phyloP scores from a whole-genome alignment of 495 filamentous ascomycete species.

The Tuber indicum region DNA sequence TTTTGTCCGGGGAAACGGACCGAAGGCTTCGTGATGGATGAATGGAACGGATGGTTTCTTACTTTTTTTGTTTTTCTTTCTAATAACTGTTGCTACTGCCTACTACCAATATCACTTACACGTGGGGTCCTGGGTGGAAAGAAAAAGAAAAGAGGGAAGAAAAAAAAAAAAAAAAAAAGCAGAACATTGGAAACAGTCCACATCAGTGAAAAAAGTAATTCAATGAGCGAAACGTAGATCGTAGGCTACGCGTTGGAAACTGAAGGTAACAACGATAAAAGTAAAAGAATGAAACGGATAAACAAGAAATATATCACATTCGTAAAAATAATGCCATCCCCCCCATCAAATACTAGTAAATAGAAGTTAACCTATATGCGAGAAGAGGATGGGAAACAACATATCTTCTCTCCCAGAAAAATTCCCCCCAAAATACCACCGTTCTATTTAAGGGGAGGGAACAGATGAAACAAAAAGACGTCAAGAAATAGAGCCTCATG shows the following conservation, averaged over 20 bases:
- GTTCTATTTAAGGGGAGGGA: background rate
- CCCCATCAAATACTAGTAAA: background rate
- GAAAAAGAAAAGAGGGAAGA: background rate
- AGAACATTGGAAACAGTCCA: conserved; percentile 15
- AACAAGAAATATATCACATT: conserved; percentile 14
- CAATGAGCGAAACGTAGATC: background rate
- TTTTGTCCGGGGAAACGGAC: background rate
- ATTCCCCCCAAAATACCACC: background rate
- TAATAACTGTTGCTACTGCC: background rate
- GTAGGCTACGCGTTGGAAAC: background rate
- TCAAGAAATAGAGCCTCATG: conserved; percentile 27
- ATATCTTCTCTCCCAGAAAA: background rate
- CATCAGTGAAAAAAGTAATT: conserved; percentile 8
- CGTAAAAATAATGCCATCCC: conserved; percentile 15
- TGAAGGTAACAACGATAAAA: conserved; percentile 8
- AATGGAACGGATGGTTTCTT: background rate
- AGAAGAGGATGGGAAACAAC: background rate
- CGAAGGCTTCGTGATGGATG: too few species aligned
- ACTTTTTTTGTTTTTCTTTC: background rate
- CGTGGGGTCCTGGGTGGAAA: background rate
- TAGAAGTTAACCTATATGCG: conserved; percentile 1
- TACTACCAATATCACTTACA: background rate
- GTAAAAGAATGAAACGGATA: background rate
- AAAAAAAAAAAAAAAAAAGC: conserved; percentile 29
- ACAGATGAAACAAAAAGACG: conserved; percentile 5